Evolutionary conservation across 2,329 filamentous ascomycete species (phyloP), one percentile per base, ranked within the genome.

Genomic region (Epichloe hybrida): DNA sequence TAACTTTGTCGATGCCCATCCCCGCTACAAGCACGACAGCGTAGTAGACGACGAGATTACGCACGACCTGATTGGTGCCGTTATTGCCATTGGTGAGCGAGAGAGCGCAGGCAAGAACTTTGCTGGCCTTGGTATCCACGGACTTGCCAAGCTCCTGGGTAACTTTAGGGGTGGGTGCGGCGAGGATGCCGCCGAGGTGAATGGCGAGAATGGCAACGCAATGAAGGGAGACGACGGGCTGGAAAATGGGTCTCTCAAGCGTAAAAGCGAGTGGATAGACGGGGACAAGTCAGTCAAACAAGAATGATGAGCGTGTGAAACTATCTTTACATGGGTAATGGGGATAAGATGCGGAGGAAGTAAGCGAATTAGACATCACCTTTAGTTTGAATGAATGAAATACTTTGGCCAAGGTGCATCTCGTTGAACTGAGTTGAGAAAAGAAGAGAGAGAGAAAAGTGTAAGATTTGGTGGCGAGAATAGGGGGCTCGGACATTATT

Each of bases 1-100:
- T 47, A 79, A 90, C 58, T 95, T 91, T 67, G 86, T 97, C 4
- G 74, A 76, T 37, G 71, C 70, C 1, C 93, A 97, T 65, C 76
- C 80, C 7, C 76, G 71, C 11, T 98, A 98, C 65, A 73, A 80
- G 60, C 74, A 77, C 54, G 91, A 98, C 65, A 96, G 90, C 57
- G 83, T 82, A 13, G 88, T 97, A 1, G 75, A 77, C 35, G 86
- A 95, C 56, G 75, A 77, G 55, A 76, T 96, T 34, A 84, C 79
- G 52, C 94, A 87, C 66, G 88, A 95, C 67, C 74, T 97, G 31
- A 80, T 96, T 51, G 87, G 83, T 57, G 84, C 86, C 2, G 87
- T 88, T 37, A 84, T 95, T 58, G 76, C 79, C 57, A 80, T 96
- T 57, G 86, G 86, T 11, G 77, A 81, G 60, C 72, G 79, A 46